Evolutionary conservation across 768 basidiomycete genomes (phyloP).

Genomic region (Strobilomyces echinocephalus): DNA sequence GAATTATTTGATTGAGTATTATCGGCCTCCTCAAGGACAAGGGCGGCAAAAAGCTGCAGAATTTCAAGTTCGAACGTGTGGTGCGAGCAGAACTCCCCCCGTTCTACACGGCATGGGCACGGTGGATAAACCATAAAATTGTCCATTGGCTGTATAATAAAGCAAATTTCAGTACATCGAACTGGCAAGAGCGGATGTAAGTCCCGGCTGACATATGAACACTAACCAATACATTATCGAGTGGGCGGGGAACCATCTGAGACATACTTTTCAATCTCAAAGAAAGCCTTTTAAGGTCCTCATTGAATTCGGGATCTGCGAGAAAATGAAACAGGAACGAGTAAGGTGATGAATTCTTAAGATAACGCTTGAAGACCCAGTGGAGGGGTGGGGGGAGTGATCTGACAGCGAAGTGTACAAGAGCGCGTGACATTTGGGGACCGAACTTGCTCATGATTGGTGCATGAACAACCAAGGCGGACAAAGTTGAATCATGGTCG

Average conservation of each 20-base stretch:
- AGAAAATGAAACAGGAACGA: slow-evolving; percentile 18
- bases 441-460: slow-evolving; percentile 26
- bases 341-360: slow-evolving; percentile 10
- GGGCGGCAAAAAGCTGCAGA: slow-evolving; percentile 38
- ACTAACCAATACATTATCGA: slow-evolving; percentile 29
- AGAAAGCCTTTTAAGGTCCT: slow-evolving; percentile 10
- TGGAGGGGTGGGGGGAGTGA: slow-evolving; percentile 10
- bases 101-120: slow-evolving; percentile 26
- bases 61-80: slow-evolving; percentile 39
- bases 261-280: slow-evolving; percentile 10
- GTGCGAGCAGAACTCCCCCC: slow-evolving; percentile 18
- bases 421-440: slow-evolving; percentile 14
- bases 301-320: slow-evolving; percentile 13
- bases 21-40: slow-evolving; percentile 36
- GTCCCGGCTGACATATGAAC: slow-evolving; percentile 14
- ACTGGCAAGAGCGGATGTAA: slow-evolving; percentile 4
- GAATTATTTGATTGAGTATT: slow-evolving; percentile 2
- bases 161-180: slow-evolving; percentile 22
- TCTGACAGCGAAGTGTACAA: slow-evolving; percentile 27
- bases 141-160: slow-evolving; percentile 45
- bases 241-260: slow-evolving; percentile 1
- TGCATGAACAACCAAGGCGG: slow-evolving; percentile 38
- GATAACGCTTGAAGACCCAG: slow-evolving; percentile 22
- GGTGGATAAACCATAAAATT: slow-evolving; percentile 42
- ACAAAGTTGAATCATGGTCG: slow-evolving; percentile 47